Evolutionary conservation across 1,139 yeast genomes (phyloP), one percentile per base, ranked within the genome.

Genomic region (Kodamaea arcana): DNA sequence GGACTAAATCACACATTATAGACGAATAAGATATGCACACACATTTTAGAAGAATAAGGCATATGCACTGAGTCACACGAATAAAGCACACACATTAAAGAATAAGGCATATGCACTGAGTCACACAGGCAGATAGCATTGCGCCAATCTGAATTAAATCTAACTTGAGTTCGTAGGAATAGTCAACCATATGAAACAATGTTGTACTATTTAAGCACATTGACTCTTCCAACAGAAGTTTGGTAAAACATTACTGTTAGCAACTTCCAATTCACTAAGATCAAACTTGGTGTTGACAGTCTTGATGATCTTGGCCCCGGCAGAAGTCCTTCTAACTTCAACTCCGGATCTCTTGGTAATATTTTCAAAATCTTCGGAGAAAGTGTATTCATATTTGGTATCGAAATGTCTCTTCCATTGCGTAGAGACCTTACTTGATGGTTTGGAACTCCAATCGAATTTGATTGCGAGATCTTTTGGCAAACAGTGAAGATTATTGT

Each of bases 381-480:
- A 40, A 27, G 41, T 37, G 34, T 39, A 41, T 22, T 49, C 48
- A 34, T 48, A 49, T 29, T 39, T 43, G 35, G 51, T 45, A 40
- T 43, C 45, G 36, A 45, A 52, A 41, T 44, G 46, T 37, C 33
- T 36, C 28, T 34, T 45, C 53, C 52, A 55, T 15, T 46, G 40
- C 5, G 35, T 39, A 18, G 41, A 42, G 35, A 47, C 41, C 29
- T 38, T 48, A 25, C 39, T 41, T 29, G 39, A 20, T 18, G 38
- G 45, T 33, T 36, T 40, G 13, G 43, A 38, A 21, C 39, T 36
- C 42, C 46, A 54, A 36, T 57, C 43, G 40, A 56, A 47, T 28
- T 50, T 48, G 42, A 60, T 55, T 24, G 54, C 48, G 37, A 58
- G 55, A 36, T 51, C 54, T 27, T 48, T 50, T 39, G 65, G 65